Base-by-base conservation (phyloP, 2,329 filamentous ascomycete genomes). In the Cladophialophora chaetospira region DNA sequence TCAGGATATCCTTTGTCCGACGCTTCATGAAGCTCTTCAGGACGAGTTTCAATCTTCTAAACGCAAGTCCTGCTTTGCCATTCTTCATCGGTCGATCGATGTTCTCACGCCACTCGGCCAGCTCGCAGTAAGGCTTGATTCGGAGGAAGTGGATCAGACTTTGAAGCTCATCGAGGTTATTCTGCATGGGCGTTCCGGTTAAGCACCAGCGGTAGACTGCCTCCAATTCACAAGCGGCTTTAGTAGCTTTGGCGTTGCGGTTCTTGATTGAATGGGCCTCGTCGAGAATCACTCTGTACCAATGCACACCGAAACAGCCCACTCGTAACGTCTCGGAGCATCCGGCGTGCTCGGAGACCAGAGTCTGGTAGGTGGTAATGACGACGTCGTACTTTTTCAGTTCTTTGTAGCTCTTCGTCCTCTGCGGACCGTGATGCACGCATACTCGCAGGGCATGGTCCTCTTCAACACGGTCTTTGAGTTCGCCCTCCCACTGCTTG, bases 231-330 rank as follows among this genome's bases (percentile, higher is more conserved):
- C 87, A 99, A 64, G 89, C 94, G 1, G 94, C 92, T 71, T 96
- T 91, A 1, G 93, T 96, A 36, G 90, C 87, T 74, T 99, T 99
- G 19, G 94, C 91, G 65, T 95, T 96, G 62, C 93, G 87, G 70
- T 99, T 99, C 77, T 99, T 99, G 81, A 99, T 97, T 1, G 89
- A 96, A 72, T 99, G 94, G 1, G 94, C 94, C 76, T 99, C 94
- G 63, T 99, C 94, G 2, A 99, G 81, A 63, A 99, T 93, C 60
- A 97, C 84, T 49, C 94, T 88, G 76, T 94, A 97, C 94, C 94
- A 99, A 67, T 93, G 86, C 4, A 97, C 78, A 9, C 90, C 91
- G 69, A 97, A 97, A 67, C 92, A 93, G 9, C 92, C 93, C 49
- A 86, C 83, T 68, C 92, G 88, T 35, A 85, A 72, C 8, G 84